phyloP scores from a whole-genome alignment of 2,329 filamentous ascomycete species.

The Arthrobotrys pseudoclavata region DNA sequence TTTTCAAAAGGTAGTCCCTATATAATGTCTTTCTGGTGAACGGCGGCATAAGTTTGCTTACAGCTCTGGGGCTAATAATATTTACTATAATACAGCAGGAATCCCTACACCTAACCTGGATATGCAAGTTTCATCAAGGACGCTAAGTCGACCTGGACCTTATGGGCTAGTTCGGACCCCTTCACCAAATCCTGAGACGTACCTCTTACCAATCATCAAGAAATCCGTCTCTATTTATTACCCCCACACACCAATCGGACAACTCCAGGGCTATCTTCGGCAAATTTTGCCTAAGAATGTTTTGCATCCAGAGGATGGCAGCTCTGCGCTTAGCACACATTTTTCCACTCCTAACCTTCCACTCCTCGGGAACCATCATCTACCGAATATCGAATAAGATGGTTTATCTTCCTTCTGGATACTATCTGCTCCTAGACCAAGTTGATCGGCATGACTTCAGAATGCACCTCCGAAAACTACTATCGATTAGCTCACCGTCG shows the following conservation, averaged over 20 bases:
- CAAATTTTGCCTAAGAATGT: background rate
- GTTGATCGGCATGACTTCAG: background rate
- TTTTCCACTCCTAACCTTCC: slow-evolving; percentile 1
- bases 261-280: slow-evolving; percentile 7
- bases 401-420: background rate
- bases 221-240: slow-evolving; percentile 4
- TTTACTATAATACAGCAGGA: background rate
- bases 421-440: background rate
- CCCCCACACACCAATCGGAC: slow-evolving; percentile 23
- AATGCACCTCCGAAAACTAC: background rate
- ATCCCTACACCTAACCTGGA: background rate
- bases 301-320: background rate
- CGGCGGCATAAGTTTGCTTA: background rate
- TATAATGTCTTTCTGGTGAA: background rate
- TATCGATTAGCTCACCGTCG: background rate
- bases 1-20: background rate
- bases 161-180: background rate
- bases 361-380: slow-evolving; percentile 12
- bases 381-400: slow-evolving; percentile 32
- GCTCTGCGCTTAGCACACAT: background rate
- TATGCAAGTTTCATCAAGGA: background rate
- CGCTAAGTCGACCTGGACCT: no score
- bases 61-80: background rate
- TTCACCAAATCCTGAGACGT: background rate
- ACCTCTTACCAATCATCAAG: background rate